These are phyloP conservation scores for Lachnellula hyalina DNA, from an alignment of 2,329 filamentous ascomycete species.

Conservation along the genomic window DNA sequence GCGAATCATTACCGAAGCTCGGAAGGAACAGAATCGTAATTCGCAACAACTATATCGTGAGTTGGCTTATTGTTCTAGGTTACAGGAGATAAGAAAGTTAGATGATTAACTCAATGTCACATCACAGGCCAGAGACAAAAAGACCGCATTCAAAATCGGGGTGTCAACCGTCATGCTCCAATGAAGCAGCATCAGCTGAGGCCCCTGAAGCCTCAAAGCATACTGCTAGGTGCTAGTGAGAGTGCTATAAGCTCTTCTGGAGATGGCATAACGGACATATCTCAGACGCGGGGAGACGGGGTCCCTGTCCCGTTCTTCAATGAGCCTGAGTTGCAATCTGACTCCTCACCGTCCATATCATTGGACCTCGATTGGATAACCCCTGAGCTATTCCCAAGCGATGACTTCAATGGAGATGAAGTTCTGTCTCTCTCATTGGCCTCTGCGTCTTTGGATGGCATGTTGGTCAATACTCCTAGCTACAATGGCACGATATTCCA, in stretches of 20 bases:
- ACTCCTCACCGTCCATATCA: too few relatives aligned
- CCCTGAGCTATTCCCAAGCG: too few relatives aligned
- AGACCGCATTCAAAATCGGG: not conserved
- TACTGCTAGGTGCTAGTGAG: not conserved
- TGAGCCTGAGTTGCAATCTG: too few relatives aligned
- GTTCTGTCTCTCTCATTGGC: too few relatives aligned
- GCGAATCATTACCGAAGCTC: constrained; percentile 33
- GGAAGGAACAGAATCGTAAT: constrained; percentile 35
- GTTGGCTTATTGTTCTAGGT: constrained; percentile 8
- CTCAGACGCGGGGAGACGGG: too few relatives aligned
- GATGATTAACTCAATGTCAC: not conserved
- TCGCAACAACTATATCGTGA: constrained; percentile 35
- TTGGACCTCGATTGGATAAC: too few relatives aligned
- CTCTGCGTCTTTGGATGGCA: too few relatives aligned
- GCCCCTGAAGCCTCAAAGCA: constrained; percentile 1
- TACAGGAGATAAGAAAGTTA: not conserved
- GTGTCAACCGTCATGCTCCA: not conserved
- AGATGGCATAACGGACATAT: too few relatives aligned
- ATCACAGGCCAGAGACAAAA: constrained; percentile 13
- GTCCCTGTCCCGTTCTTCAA: too few relatives aligned
- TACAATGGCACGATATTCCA: not conserved
- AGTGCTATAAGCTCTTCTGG: too few relatives aligned
- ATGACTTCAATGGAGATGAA: too few relatives aligned
- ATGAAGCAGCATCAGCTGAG: not conserved
- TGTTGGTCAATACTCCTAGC: not conserved